Evolutionary conservation across 2,329 filamentous ascomycete genomes (phyloP).

Genomic region (Sporothrix luriei): DNA sequence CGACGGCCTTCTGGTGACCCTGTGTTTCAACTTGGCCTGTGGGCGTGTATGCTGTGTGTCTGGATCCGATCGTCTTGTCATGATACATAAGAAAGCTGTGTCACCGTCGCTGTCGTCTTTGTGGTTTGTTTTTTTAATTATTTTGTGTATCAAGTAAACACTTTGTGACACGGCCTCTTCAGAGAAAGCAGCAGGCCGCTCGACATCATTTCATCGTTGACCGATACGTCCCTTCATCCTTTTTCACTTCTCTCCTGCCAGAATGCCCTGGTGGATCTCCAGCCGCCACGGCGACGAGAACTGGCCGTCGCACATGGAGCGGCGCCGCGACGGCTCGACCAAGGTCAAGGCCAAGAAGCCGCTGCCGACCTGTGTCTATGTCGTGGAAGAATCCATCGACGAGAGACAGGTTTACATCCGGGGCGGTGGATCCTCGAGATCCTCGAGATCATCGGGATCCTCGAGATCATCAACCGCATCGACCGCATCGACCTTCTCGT

Average conservation of each 20-base stretch:
- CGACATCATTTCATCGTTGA: neutral
- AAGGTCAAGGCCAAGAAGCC: slow-evolving; percentile 24
- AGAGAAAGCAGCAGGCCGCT: neutral
- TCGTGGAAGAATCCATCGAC: neutral
- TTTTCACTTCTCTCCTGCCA: neutral
- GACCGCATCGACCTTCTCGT: neutral
- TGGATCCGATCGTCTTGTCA: neutral
- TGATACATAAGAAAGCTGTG: slow-evolving; percentile 20
- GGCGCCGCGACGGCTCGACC: slow-evolving; percentile 18
- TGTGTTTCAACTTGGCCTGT: neutral
- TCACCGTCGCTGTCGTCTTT: neutral
- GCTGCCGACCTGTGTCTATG: neutral
- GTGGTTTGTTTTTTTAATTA: neutral
- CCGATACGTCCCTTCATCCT: neutral
- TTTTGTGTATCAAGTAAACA: neutral
- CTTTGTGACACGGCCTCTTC: neutral
- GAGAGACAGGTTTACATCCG: neutral
- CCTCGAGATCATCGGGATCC: too few species aligned
- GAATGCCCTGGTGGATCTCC: slow-evolving; percentile 26
- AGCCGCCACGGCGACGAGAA: neutral
- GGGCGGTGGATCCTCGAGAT: neutral
- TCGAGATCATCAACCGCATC: neutral
- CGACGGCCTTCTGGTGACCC: too few species aligned
- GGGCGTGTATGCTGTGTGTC: neutral
- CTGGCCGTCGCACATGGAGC: slow-evolving; percentile 28